These are phyloP conservation scores for Tolypocladium paradoxum DNA, from an alignment of 2,329 filamentous ascomycete genomes.

Conservation along the genomic window DNA sequence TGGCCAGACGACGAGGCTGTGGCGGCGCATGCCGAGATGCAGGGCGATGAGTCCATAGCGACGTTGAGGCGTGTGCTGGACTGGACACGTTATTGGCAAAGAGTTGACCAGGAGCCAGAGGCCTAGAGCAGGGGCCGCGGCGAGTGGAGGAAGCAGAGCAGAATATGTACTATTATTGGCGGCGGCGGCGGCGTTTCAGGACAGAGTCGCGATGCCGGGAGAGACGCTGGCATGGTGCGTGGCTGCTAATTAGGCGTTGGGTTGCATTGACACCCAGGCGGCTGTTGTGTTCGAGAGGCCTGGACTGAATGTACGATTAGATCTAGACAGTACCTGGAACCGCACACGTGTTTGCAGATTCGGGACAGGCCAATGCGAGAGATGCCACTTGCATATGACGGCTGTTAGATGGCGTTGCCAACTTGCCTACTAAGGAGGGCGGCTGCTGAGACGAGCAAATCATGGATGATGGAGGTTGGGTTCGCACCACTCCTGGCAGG, in stretches of 20 bases:
- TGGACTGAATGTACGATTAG: neutral
- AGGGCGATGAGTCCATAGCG: conserved; percentile 13
- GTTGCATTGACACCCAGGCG: no score
- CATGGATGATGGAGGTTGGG: neutral
- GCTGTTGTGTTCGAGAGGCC: neutral
- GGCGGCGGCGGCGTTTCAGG: neutral
- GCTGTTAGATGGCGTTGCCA: neutral
- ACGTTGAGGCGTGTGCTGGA: conserved; percentile 14
- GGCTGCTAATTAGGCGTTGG: neutral
- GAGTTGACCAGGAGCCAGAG: neutral
- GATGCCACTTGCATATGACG: neutral
- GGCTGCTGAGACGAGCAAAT: neutral
- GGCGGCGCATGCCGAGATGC: conserved; percentile 18
- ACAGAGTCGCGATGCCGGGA: neutral
- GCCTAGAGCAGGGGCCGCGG: neutral
- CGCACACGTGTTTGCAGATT: neutral
- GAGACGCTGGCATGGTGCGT: neutral
- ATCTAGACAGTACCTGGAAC: neutral
- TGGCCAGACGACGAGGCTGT: conserved; percentile 30
- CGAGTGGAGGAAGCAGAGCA: neutral
- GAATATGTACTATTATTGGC: neutral
- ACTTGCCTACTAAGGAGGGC: neutral
- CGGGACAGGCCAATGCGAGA: neutral
- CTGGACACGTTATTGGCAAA: conserved; percentile 2
- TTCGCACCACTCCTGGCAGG: neutral